Evolutionary conservation across 768 basidiomycete species (phyloP).

Genomic region (Polyporus arcularius): DNA sequence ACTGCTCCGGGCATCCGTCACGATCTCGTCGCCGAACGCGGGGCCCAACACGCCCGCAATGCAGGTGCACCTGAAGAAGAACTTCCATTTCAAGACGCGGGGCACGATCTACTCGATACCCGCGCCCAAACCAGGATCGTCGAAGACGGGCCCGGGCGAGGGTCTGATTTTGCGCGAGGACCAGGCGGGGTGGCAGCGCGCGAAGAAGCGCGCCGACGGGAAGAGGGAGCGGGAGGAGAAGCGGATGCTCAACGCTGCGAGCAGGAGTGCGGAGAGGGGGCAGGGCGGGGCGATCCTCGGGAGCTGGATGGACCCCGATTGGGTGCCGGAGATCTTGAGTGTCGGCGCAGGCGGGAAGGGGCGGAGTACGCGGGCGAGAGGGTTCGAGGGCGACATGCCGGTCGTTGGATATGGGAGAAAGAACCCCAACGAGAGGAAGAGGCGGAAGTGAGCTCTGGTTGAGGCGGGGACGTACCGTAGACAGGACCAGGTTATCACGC

Average conservation of each 20-base stretch:
- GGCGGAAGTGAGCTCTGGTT: conserved; percentile 43
- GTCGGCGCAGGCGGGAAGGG: conserved; percentile 73
- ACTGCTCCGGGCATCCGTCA: conserved; percentile 87
- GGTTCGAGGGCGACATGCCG: conserved; percentile 71
- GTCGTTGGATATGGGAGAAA: conserved; percentile 83
- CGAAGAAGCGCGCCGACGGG: conserved; percentile 74
- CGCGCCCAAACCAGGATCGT: conserved; percentile 82
- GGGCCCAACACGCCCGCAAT: conserved; percentile 63
- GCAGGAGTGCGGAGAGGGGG: conserved; percentile 44
- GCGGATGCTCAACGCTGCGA: conserved; percentile 63
- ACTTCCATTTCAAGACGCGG: conserved; percentile 91
- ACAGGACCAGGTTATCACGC: not conserved
- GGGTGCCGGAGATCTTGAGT: conserved; percentile 80
- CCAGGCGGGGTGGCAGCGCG: conserved; percentile 83
- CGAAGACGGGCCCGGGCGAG: conserved; percentile 80
- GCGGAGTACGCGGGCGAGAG: conserved; percentile 48
- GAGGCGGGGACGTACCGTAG: not conserved
- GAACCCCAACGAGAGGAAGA: conserved; percentile 85
- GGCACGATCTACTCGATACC: conserved; percentile 95
- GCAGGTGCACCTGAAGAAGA: conserved; percentile 91
- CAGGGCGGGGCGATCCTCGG: conserved; percentile 57
- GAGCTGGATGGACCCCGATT: conserved; percentile 96
- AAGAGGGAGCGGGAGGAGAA: conserved; percentile 78
- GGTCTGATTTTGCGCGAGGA: conserved; percentile 92
- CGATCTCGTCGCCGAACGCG: conserved; percentile 68